A percentile compares a stretch with the other conserved stretches of the same genome.
Evolutionary conservation across 495 filamentous ascomycete genomes (phyloP).

Genomic region (Penicillium arizonense): DNA sequence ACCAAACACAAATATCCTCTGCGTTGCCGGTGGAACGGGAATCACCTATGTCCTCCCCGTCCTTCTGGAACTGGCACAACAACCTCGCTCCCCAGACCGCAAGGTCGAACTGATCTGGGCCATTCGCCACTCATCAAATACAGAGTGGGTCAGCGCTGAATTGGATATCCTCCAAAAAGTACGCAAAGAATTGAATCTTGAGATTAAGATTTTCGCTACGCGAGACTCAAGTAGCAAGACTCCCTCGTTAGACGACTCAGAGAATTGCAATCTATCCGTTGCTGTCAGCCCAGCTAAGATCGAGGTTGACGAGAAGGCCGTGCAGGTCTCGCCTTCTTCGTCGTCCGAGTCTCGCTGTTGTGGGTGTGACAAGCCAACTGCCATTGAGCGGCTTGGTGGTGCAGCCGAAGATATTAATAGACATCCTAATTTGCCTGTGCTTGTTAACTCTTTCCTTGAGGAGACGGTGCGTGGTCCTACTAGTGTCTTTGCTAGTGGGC

Average conservation of each 20-base stretch:
- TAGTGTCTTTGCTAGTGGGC: constrained; percentile 60
- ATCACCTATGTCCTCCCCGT: constrained; percentile 62
- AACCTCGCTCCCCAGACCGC: constrained; percentile 23
- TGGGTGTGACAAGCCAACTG: constrained; percentile 6
- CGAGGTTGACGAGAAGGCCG: constrained; percentile 5
- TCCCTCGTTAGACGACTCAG: constrained; percentile 1
- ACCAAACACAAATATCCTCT: constrained; percentile 53
- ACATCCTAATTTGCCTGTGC: constrained; percentile 26
- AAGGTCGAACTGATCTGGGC: constrained; percentile 62
- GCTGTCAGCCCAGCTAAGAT: not conserved
- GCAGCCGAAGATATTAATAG: constrained; percentile 10
- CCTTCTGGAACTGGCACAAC: constrained; percentile 41
- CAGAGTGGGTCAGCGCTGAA: constrained; percentile 56
- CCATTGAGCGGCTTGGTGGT: constrained; percentile 11
- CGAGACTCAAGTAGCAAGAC: constrained; percentile 20
- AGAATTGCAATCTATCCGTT: constrained; percentile 5
- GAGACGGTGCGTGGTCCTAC: constrained; percentile 41
- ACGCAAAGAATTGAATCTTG: constrained; percentile 35
- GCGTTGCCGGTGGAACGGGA: constrained; percentile 63
- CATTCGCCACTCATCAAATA: constrained; percentile 50
- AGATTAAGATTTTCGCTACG: constrained; percentile 58
- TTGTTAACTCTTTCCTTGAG: constrained; percentile 29
- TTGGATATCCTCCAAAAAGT: constrained; percentile 43
- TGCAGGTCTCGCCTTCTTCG: constrained; percentile 3
- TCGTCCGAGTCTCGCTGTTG: constrained; percentile 5